Conservation (phyloP, 1,284 basidiomycete species). For the Ustilago nuda region DNA sequence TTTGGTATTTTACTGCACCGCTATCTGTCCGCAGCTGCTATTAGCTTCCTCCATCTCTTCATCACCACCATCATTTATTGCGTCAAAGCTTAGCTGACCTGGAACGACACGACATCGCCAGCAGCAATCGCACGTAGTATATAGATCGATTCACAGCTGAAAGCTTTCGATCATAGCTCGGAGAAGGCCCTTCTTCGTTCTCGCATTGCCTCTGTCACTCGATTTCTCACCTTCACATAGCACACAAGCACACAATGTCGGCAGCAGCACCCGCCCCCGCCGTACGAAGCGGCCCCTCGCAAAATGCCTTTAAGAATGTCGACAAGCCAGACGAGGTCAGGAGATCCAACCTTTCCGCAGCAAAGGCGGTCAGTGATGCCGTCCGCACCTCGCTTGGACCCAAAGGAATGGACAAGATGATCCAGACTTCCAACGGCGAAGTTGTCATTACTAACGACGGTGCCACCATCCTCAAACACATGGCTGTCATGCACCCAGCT, state of each 20-base stretch:
- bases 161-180: background rate
- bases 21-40: slow-evolving; percentile 3
- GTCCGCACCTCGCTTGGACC: slow-evolving; percentile 96
- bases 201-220: background rate
- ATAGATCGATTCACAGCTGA: background rate
- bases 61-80: background rate
- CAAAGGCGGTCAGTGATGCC: slow-evolving; percentile 92
- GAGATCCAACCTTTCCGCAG: slow-evolving; percentile 63
- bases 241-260: slow-evolving; percentile 29
- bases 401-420: slow-evolving; percentile 99
- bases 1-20: no score
- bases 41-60: background rate
- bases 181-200: background rate
- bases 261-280: slow-evolving; percentile 46
- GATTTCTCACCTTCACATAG: background rate
- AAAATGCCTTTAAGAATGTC: slow-evolving; percentile 67
- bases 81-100: slow-evolving; percentile 1
- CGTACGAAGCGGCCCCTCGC: slow-evolving; percentile 33
- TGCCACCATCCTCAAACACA: slow-evolving; percentile 96
- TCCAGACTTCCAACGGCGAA: slow-evolving; percentile 96
- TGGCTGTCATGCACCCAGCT: slow-evolving; percentile 96
- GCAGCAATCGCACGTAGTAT: background rate
- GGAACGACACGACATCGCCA: background rate
- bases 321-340: slow-evolving; percentile 70
- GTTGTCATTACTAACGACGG: slow-evolving; percentile 99